Conservation (phyloP, 805 yeast genomes). For the Wickerhamiella sorbophila region DNA sequence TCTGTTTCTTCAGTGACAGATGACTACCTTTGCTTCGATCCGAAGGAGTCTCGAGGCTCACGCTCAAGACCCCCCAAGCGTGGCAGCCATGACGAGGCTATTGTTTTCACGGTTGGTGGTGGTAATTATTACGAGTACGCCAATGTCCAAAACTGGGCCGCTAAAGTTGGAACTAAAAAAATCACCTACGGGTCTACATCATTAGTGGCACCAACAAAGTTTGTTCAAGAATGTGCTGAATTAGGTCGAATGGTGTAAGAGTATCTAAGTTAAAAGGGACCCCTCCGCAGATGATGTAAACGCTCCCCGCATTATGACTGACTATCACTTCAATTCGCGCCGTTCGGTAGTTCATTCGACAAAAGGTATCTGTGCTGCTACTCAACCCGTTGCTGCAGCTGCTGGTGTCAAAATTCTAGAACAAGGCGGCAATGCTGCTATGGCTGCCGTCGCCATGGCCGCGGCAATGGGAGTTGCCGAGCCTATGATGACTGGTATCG, state of each 20-base stretch:
- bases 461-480: constrained; percentile 27
- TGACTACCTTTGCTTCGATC: constrained; percentile 82
- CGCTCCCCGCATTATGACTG: constrained; percentile 1
- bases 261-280: no score
- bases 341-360: constrained; percentile 63
- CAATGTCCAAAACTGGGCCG: constrained; percentile 77
- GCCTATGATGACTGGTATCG: constrained; percentile 30
- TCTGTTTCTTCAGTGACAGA: constrained; percentile 37
- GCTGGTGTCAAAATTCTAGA: constrained; percentile 54
- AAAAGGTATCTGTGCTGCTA: constrained; percentile 57
- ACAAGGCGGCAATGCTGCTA: constrained; percentile 50
- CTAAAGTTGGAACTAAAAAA: constrained; percentile 33
- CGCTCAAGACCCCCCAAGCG: constrained; percentile 81
- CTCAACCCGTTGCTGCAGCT: constrained; percentile 65
- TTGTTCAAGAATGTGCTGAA: constrained; percentile 23
- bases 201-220: constrained; percentile 21
- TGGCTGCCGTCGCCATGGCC: constrained; percentile 32
- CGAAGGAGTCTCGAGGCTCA: constrained; percentile 72
- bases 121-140: constrained; percentile 92
- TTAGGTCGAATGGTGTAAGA: constrained; percentile 18
- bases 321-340: constrained; percentile 34
- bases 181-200: constrained; percentile 83
- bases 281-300: background rate
- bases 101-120: constrained; percentile 92
- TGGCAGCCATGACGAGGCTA: constrained; percentile 61